Base-by-base conservation (phyloP, 176 grass and related monocot species). In the Oryza meyeriana region DNA sequence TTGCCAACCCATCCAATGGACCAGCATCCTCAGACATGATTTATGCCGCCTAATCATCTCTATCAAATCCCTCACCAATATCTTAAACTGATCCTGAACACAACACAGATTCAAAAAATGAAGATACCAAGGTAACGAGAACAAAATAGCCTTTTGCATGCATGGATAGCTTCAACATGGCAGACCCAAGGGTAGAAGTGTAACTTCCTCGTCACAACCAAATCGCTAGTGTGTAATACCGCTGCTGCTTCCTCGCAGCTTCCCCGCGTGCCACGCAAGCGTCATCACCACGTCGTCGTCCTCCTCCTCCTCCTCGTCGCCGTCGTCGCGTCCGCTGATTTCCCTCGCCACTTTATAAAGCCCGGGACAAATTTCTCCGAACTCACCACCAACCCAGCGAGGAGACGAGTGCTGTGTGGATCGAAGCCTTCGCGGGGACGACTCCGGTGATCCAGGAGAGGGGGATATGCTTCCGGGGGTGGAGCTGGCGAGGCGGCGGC, bases 391-490 rank as follows among this genome's bases (percentile, higher is more conserved):
- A 59, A 59, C 55, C 55, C 55, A 10, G 3, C 55, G n/a, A 22
- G 18, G 1, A 8, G 48, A 22, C 18, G 18, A 55, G 6, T n/a
- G n/a, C n/a, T n/a, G n/a, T n/a, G n/a, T n/a, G n/a, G n/a, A n/a
- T n/a, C n/a, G n/a, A n/a, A n/a, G n/a, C n/a, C n/a, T n/a, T n/a
- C n/a, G n/a, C n/a, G n/a, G n/a, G n/a, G 42, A 4, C 12, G n/a
- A 76, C 1, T 1, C 3, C 32, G 1, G 1, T 33, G 32, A 1
- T 4, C 32, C 3, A 25, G 22, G 4, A 50, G 3, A 77, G 12
- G 47, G 2, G n/a, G 62, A 97, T 36, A 36, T 97, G 92, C 83
- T 97, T 2, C 94, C 94, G 10, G 92, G 90, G 12, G 94, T 97
- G 27, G 92, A 94, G 67, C 66, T 97, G 5, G 92, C 94, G 31